Evolutionary conservation across 1,284 basidiomycete genomes (phyloP).

Genomic region (Tilletia walkeri): DNA sequence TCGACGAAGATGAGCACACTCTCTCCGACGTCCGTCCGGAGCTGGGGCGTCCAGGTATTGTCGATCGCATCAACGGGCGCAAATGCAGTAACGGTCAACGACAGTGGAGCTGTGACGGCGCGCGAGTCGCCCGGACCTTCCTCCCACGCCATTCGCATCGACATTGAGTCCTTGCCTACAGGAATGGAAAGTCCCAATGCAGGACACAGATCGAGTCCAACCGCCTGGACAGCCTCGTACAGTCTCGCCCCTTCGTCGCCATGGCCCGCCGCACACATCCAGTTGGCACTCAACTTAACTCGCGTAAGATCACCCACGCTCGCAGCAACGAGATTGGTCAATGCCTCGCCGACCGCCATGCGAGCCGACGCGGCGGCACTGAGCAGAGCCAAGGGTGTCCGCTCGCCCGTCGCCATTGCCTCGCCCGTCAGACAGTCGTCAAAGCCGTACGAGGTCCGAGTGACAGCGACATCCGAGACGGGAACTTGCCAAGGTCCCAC

Average conservation of each 20-base stretch:
- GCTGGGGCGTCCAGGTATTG: constrained; percentile 87
- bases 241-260: constrained; percentile 84
- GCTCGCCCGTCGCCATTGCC: constrained; percentile 97
- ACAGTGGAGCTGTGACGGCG: constrained; percentile 85
- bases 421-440: constrained; percentile 71
- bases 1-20: constrained; percentile 82
- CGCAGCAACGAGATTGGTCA: constrained; percentile 87
- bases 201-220: constrained; percentile 94
- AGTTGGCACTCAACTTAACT: constrained; percentile 95
- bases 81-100: constrained; percentile 92
- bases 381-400: constrained; percentile 86
- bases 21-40: constrained; percentile 65
- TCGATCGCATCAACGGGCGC: constrained; percentile 77
- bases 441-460: constrained; percentile 90
- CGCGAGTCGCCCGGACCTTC: constrained; percentile 63
- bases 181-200: constrained; percentile 89
- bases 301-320: constrained; percentile 69
- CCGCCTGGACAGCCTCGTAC: constrained; percentile 87
- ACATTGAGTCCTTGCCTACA: constrained; percentile 99
- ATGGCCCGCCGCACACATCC: constrained; percentile 96
- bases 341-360: constrained; percentile 91
- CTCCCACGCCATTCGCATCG: constrained; percentile 96
- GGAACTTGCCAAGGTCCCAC: constrained; percentile 98
- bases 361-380: constrained; percentile 83
- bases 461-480: constrained; percentile 95